These are phyloP conservation scores for Phytophthora ohioensis DNA, from an alignment of 352 stramenopile species.

Conservation along the genomic window DNA sequence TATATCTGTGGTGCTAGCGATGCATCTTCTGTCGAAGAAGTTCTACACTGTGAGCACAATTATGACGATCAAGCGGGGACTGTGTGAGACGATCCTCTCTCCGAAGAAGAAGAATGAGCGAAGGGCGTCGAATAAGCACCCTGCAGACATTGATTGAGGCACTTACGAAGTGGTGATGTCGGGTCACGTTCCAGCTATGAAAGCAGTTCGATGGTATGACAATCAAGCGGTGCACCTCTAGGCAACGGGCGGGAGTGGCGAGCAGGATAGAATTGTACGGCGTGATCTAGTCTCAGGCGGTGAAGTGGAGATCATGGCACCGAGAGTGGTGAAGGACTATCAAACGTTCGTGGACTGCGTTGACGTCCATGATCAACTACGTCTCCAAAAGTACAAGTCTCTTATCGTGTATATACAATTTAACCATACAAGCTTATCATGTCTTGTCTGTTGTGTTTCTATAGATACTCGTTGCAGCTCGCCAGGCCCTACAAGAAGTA, in stretches of 20 bases:
- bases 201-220: slow-evolving; percentile 1
- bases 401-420: too few species aligned
- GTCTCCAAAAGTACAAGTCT: too few species aligned
- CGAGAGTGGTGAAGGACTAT: not conserved
- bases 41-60: not conserved
- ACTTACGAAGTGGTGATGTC: not conserved
- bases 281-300: not conserved
- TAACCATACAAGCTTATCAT: too few species aligned
- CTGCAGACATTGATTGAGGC: not conserved
- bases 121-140: not conserved
- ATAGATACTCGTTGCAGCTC: not conserved
- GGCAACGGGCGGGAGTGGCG: not conserved
- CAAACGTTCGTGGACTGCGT: not conserved
- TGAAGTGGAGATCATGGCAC: not conserved
- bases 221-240: not conserved
- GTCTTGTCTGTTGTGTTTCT: too few species aligned
- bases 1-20: not conserved
- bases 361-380: not conserved
- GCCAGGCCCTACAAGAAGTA: not conserved
- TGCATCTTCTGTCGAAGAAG: not conserved
- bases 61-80: not conserved
- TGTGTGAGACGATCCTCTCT: not conserved
- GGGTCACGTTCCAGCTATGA: not conserved
- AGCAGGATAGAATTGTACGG: not conserved
- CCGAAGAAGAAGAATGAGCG: not conserved